Evolutionary conservation across 2,329 filamentous ascomycete genomes (phyloP), one percentile per base, ranked within the genome.

Genomic region (Triangularia setosa): DNA sequence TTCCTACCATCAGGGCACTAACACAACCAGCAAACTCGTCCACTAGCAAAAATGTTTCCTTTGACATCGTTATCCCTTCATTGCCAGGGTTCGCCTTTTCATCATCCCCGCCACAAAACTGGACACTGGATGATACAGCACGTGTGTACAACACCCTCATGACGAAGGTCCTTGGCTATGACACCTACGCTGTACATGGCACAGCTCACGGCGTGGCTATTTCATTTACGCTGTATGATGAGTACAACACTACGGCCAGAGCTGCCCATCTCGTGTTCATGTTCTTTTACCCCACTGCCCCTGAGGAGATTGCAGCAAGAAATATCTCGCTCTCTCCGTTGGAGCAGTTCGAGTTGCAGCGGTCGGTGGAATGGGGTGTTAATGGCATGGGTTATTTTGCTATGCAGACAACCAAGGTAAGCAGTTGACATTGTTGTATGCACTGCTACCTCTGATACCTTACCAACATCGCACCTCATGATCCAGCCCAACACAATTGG

Each of bases 1-100:
- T 58, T 11, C 55, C 55, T 27, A 30, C 28, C 54, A 56, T 56
- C 24, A 21, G 28, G 9, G 54, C n/a, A 5, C 12, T 56, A 11
- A 56, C 23, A 5, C 54, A 11, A 56, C 54, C 1, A 28, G 54
- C 54, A 30, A 30, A 11, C 18, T 33, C 3, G 9, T 33, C 30
- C 30, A 33, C 30, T 12, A 12, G 30, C 30, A 33, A 12, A 33
- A 33, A 33, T 33, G 28, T 23, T 66, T 67, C 84, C 1, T 85
- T 81, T 69, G 80, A 84, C 67, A 71, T 84, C 57, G 78, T 85
- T 54, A 76, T 80, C 1, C 83, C 83, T 0, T 81, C 79, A 0
- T 72, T 84, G 5, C 80, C 81, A 3, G 83, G 83, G 7, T 85
- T 80, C 69, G 75, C 76, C 1, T 80, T 82, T 67, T 83, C 81